Evolutionary conservation across 2,329 filamentous ascomycete genomes (phyloP), one percentile per base, ranked within the genome.

Genomic region (Aureobasidium pullulans): DNA sequence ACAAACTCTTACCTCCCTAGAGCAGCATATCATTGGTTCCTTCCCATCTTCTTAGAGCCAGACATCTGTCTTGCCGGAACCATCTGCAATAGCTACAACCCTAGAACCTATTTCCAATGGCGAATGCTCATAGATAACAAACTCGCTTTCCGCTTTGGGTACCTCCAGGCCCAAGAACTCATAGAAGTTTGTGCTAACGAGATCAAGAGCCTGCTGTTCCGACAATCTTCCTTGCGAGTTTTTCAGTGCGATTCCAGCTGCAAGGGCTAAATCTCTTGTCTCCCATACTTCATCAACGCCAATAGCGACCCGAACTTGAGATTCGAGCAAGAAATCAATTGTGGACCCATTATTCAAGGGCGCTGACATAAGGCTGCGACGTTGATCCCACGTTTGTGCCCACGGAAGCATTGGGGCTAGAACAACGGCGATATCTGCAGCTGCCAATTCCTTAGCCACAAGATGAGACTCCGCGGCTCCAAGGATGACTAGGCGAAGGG

Each of bases 401-500:
- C 81, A 83, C 0, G 82, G 78, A 63, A 83, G 79, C 11, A 85
- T 69, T 1, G 84, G 84, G 0, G 80, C 76, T 1, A 88, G 77
- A 29, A 88, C 79, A 19, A 88, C 81, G 60, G 81, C 77, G 0
- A 85, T 81, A 0, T 75, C 64, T 0, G 84, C 82, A 0, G 74
- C 73, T 0, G 83, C 83, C 10, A 88, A 77, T 59, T 84, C 79
- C 1, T 74, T 63, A 0, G 84, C 85, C 0, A 88, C 68, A 0
- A 88, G 72, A 66, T 83, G 76, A 0, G 85, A 78, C 70, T 88
- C 85, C 5, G 84, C 84, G 42, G 79, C 85, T 62, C 85, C 85
- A 23, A 85, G 69, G 52, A 88, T 76, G 57, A 81, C 76, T 8
- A 88, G 60, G n/a, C 73, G 77, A 37, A 87, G 74, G 7, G 63